These are phyloP conservation scores for Zarea fungicola DNA, from an alignment of 2,329 filamentous ascomycete species.

Conservation along the genomic window DNA sequence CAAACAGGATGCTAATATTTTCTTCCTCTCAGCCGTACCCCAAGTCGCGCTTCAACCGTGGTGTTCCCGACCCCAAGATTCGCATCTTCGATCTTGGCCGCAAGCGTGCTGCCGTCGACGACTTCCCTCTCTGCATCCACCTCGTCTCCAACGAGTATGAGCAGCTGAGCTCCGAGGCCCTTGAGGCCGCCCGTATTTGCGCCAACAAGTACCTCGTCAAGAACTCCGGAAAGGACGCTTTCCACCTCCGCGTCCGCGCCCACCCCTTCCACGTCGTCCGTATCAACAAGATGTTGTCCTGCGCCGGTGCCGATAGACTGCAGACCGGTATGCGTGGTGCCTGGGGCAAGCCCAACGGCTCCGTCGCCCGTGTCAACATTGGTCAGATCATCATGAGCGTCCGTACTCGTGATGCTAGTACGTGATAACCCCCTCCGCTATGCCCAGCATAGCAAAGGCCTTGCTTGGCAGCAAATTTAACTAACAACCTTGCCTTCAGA, in stretches of 20 bases:
- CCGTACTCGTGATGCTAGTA: constrained; percentile 90
- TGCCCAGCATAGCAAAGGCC: too few species aligned
- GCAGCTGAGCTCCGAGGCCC: constrained; percentile 98
- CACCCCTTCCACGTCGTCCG: constrained; percentile 99
- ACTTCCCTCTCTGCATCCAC: constrained; percentile 99
- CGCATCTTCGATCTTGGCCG: constrained; percentile 98
- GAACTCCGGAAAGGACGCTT: constrained; percentile 65
- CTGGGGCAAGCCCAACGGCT: constrained; percentile 99
- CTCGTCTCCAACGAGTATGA: constrained; percentile 99
- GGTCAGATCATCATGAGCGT: constrained; percentile 98
- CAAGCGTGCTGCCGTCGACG: constrained; percentile 98
- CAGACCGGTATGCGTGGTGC: constrained; percentile 99
- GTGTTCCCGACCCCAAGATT: constrained; percentile 82
- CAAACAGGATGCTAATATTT: constrained; percentile 11
- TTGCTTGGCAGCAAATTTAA: background rate
- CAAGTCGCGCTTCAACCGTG: constrained; percentile 99
- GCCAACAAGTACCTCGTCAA: constrained; percentile 96
- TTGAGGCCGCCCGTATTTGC: constrained; percentile 99
- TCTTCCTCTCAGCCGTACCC: constrained; percentile 73
- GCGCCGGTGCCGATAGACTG: constrained; percentile 99
- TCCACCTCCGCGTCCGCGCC: constrained; percentile 75
- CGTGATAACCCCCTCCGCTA: too few species aligned
- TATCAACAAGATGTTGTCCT: constrained; percentile 99
- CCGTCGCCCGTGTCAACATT: constrained; percentile 99
- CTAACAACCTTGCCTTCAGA: constrained; percentile 41